Evolutionary conservation across 2,329 filamentous ascomycete species (phyloP), one percentile per base, ranked within the genome.

Genomic region (Epichloe amarillans): DNA sequence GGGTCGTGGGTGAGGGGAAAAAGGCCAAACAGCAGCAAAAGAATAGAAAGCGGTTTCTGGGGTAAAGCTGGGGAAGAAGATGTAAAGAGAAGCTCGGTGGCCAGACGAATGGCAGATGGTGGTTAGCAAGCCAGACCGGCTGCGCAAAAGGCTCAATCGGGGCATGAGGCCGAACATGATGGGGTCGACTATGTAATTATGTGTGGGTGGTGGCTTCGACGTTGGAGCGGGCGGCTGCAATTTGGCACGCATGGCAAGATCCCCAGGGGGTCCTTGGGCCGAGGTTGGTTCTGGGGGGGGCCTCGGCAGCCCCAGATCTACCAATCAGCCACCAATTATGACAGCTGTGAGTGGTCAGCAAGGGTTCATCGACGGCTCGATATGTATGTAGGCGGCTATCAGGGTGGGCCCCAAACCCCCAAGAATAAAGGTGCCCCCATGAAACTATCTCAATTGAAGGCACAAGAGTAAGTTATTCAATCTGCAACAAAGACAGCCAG

Each of bases 241-340:
- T 21, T 21, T 21, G 17, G 40, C 40, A 14, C 21, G 10, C 3
- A 30, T 8, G 26, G 6, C 5, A 11, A 19, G 17, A 41, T 38
- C n/a, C n/a, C n/a, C n/a, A n/a, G 11, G 2, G 21, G 2, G 21
- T 26, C 3, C 36, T 51, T 43, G 41, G 54, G 49, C 56, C 55
- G 56, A 56, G 56, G 56, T 49, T 50, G 56, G 56, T 49, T 50
- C 47, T 40, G 43, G 50, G n/a, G n/a, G 50, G 55, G 55, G 52
- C 52, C 55, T 53, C 53, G 55, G 55, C 45, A 52, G 52, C 52
- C 47, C 54, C 55, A 56, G 56, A 56, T 47, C 45, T 36, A 23
- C 23, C 23, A 26, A 26, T 26, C 2, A 26, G 23, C 23, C 3
- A 30, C 26, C 26, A 21, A 5, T 39, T 33, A 46, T 17, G 39